Percentiles rank a stretch among this genome's conserved stretches.
phyloP scores from a whole-genome alignment of 2,329 filamentous ascomycete species.

The Myotisia sp. region DNA sequence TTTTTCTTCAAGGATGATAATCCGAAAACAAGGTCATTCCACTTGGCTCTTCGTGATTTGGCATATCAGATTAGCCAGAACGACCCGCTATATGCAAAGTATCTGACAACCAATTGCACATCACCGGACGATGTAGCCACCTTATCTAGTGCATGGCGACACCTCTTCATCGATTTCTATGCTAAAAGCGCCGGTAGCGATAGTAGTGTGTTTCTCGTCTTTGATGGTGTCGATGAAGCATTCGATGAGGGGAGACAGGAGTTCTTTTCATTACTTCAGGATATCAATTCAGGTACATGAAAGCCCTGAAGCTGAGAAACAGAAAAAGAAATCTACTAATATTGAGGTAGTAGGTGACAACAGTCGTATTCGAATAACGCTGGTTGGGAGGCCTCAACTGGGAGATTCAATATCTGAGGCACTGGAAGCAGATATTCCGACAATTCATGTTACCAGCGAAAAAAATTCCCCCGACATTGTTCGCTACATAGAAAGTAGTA shows the following conservation, averaged over 20 bases:
- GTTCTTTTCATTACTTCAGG: constrained; percentile 25
- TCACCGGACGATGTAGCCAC: constrained; percentile 31
- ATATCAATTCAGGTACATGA: constrained; percentile 13
- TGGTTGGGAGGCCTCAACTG: constrained; percentile 32
- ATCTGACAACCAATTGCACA: constrained; percentile 23
- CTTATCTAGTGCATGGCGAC: constrained; percentile 32
- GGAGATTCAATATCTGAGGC: constrained; percentile 22
- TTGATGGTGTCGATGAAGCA: constrained; percentile 37
- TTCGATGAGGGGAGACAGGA: constrained; percentile 25
- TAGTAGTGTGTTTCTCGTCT: constrained; percentile 30
- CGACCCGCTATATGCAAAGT: constrained; percentile 33
- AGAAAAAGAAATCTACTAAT: background rate
- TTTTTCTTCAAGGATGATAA: constrained; percentile 32
- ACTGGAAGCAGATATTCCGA: constrained; percentile 19
- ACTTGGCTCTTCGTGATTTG: constrained; percentile 34
- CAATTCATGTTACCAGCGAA: constrained; percentile 31
- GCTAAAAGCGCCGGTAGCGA: constrained; percentile 18
- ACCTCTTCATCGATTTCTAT: constrained; percentile 30
- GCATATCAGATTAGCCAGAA: constrained; percentile 36
- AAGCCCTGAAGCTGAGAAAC: no score
- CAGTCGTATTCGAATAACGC: constrained; percentile 24
- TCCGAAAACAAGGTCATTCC: constrained; percentile 33
- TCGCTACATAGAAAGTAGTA: constrained; percentile 30
- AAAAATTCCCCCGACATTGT: constrained; percentile 32
- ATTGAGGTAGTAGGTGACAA: background rate